Conservation (phyloP, 495 filamentous ascomycete species). For the Aspergillus avenaceus region DNA sequence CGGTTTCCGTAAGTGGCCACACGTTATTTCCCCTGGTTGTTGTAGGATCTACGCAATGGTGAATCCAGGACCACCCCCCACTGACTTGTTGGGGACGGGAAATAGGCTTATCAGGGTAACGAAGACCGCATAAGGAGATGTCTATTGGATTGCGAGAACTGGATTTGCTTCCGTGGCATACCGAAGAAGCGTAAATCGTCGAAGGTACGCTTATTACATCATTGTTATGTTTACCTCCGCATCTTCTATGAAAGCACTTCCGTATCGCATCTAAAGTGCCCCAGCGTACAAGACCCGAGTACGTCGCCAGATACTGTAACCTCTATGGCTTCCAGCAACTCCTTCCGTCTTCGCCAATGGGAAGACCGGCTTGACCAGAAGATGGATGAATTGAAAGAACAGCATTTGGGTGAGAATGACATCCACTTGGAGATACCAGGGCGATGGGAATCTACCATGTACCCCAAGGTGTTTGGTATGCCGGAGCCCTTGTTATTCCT, state of each 20-base stretch:
- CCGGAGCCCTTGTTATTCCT: slow-evolving; percentile 22
- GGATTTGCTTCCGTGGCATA: slow-evolving; percentile 18
- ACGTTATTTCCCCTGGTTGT: background rate
- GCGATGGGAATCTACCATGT: slow-evolving; percentile 20
- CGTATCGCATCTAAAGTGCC: background rate
- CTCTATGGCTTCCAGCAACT: slow-evolving; percentile 5
- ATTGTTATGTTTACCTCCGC: slow-evolving; percentile 26
- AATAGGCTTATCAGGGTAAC: slow-evolving; percentile 14
- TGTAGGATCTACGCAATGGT: too few relatives aligned
- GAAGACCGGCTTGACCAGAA: slow-evolving; percentile 11
- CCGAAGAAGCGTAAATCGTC: slow-evolving; percentile 19
- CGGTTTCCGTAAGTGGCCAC: slow-evolving; percentile 3
- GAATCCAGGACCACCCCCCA: too few relatives aligned
- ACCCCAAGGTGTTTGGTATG: slow-evolving; percentile 26
- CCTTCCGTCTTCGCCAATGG: slow-evolving; percentile 19
- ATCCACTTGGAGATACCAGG: slow-evolving; percentile 25
- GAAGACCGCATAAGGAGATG: slow-evolving; percentile 14
- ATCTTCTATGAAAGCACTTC: slow-evolving; percentile 27
- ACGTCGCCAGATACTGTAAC: background rate
- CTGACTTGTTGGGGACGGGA: background rate
- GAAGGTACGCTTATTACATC: slow-evolving; percentile 25
- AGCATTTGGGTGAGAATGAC: slow-evolving; percentile 22
- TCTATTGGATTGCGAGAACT: slow-evolving; percentile 25
- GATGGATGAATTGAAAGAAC: slow-evolving; percentile 20
- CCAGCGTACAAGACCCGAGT: background rate